Percentiles rank a stretch among this genome's conserved stretches.
phyloP scores from a whole-genome alignment of 1,139 yeast genomes.

The Kodamaea suecica region DNA sequence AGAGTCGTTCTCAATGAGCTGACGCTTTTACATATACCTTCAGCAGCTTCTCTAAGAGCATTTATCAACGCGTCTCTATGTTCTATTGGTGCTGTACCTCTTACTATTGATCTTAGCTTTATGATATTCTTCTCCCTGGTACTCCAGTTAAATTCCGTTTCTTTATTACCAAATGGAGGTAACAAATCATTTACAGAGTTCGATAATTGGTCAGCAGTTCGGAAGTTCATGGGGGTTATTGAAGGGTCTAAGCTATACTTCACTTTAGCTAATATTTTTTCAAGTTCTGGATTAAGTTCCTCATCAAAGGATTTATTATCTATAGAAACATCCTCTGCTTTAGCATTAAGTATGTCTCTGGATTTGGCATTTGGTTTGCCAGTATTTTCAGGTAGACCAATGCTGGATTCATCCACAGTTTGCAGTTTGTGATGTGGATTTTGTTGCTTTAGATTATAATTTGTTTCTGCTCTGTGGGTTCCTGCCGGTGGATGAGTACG shows the following conservation, averaged over 20 bases:
- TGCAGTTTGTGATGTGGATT: too few relatives aligned
- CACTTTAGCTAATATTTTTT: slow-evolving; percentile 12
- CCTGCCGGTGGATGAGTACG: too few relatives aligned
- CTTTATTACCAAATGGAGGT: slow-evolving; percentile 64
- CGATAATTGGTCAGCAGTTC: slow-evolving; percentile 18
- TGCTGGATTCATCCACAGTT: too few relatives aligned
- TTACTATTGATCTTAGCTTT: slow-evolving; percentile 54
- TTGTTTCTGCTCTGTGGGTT: too few relatives aligned
- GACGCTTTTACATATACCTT: slow-evolving; percentile 67
- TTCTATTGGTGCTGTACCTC: slow-evolving; percentile 50
- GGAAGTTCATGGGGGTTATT: slow-evolving; percentile 19
- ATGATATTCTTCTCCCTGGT: slow-evolving; percentile 62
- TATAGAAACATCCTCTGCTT: background rate
- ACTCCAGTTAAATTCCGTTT: slow-evolving; percentile 87
- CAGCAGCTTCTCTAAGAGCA: slow-evolving; percentile 45
- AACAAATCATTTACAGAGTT: slow-evolving; percentile 17
- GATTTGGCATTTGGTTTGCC: background rate
- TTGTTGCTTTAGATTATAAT: too few relatives aligned
- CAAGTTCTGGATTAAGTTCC: slow-evolving; percentile 12
- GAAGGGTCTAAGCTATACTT: slow-evolving; percentile 28
- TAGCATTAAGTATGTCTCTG: too few relatives aligned
- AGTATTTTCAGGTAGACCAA: too few relatives aligned
- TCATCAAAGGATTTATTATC: slow-evolving; percentile 2
- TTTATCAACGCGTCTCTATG: slow-evolving; percentile 43
- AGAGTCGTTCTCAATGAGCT: slow-evolving; percentile 81